Base-by-base conservation (phyloP, 768 basidiomycete species). In the Dioszegia crocea region DNA sequence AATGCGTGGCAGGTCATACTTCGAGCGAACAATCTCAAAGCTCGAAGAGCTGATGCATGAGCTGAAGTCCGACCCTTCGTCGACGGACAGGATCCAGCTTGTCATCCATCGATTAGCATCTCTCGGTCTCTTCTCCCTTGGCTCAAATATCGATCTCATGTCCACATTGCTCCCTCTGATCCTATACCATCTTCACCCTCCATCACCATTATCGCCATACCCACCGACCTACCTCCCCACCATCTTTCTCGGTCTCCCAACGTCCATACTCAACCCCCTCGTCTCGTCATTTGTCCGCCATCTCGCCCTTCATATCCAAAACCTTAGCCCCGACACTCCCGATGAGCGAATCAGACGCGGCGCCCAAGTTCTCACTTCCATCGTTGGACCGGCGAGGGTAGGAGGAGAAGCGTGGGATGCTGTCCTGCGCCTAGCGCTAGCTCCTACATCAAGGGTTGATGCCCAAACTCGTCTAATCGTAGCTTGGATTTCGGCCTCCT, bases 401-500 rank as follows among this genome's bases (percentile, higher is more conserved):
- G 69, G 60, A 19, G 64, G 58, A 30, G 74, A 70, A 56, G 68
- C 64, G 1, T 71, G 61, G 65, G 63, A 59, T 6, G 74, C 61
- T 30, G 66, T 73, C 16, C 26, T 63, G 2, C 52, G 61, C 76
- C 3, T 31, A 8, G 43, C 44, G 4, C 19, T 44, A 23, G 21
- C 41, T 14, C 30, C 29, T 41, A 56, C 40, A 8, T 26, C 43
- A 2, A 5, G 77, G 84, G 60, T 83, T 84, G 23, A 81, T 17
- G 64, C 61, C 31, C 59, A 86, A 30, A 79, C 66, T 11, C 61
- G 69, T 31, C 24, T 87, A 29, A 84, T 88, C 57, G 81, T 85
- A 0, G 85, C 84, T 60, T 92, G 89, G 89, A 68, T 84, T 3
- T 48, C 47, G 3, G 1, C 84, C 44, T 4, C 36, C 81, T 2